phyloP scores from a whole-genome alignment of 768 basidiomycete species.

The Boletus vinaceobasis region DNA sequence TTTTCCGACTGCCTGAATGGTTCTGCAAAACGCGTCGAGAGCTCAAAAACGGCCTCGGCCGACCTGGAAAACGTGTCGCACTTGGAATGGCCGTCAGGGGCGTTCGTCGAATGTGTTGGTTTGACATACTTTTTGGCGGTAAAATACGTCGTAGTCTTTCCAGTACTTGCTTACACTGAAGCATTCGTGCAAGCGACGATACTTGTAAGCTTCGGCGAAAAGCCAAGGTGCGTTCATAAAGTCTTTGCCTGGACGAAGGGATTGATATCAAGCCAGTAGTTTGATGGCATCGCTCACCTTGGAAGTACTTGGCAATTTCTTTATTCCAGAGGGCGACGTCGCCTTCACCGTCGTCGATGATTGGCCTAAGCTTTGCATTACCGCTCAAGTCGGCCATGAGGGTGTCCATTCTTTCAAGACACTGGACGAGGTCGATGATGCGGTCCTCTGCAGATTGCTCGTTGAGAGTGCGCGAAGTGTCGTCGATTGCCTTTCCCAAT shows the following conservation, averaged over 20 bases:
- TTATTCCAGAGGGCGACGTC: slow-evolving; percentile 97
- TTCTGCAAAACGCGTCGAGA: slow-evolving; percentile 87
- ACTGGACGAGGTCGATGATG: slow-evolving; percentile 78
- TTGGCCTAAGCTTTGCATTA: slow-evolving; percentile 80
- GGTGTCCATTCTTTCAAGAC: slow-evolving; percentile 85
- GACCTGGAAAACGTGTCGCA: slow-evolving; percentile 97
- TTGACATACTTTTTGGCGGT: slow-evolving; percentile 75
- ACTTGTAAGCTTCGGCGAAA: slow-evolving; percentile 94
- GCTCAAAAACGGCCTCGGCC: slow-evolving; percentile 86
- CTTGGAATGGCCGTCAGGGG: slow-evolving; percentile 33
- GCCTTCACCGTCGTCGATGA: slow-evolving; percentile 86
- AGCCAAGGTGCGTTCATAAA: slow-evolving; percentile 98
- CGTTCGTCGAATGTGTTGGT: background rate
- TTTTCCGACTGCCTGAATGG: slow-evolving; percentile 65
- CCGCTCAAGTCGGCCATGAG: slow-evolving; percentile 85
- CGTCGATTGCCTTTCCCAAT: slow-evolving; percentile 92
- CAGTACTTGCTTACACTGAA: slow-evolving; percentile 91
- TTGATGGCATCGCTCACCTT: slow-evolving; percentile 47
- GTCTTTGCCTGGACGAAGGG: slow-evolving; percentile 56
- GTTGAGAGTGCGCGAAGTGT: slow-evolving; percentile 85
- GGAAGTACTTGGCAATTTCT: slow-evolving; percentile 92
- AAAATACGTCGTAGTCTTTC: slow-evolving; percentile 92
- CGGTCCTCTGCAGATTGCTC: slow-evolving; percentile 78
- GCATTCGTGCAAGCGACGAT: slow-evolving; percentile 87
- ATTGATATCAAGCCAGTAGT: background rate